Conservation (phyloP, 192 early-diverging fungal species). For the Podochytrium sp. region DNA sequence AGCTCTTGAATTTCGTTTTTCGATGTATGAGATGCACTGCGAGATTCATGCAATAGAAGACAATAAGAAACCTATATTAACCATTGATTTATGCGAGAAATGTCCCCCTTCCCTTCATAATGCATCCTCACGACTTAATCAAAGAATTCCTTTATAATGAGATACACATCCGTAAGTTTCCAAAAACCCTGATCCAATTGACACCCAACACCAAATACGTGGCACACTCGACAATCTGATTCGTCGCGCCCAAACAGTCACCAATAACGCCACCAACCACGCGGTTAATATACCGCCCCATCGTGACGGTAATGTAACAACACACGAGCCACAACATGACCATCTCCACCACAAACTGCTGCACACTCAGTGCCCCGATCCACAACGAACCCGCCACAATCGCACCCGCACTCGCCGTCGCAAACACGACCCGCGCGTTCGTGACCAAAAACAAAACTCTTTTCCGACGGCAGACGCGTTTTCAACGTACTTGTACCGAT, state of each 20-base stretch:
- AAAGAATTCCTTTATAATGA: neutral
- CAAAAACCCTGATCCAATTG: constrained; percentile 23
- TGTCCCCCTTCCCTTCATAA: too few species aligned
- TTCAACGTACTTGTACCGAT: constrained; percentile 37
- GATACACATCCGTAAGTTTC: neutral
- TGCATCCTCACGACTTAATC: too few species aligned
- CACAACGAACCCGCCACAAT: constrained; percentile 16
- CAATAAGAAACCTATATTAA: too few species aligned
- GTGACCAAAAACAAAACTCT: constrained; percentile 39
- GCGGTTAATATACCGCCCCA: constrained; percentile 31
- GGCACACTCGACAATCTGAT: constrained; percentile 37
- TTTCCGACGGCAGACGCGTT: constrained; percentile 36
- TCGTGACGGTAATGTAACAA: constrained; percentile 2
- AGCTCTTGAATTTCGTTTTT: too few species aligned
- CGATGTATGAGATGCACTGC: too few species aligned
- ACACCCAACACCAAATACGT: constrained; percentile 31
- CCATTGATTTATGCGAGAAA: too few species aligned
- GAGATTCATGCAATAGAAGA: too few species aligned
- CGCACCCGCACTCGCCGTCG: constrained; percentile 19
- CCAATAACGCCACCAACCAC: constrained; percentile 42
- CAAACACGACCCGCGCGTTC: constrained; percentile 11
- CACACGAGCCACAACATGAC: constrained; percentile 3
- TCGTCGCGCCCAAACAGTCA: constrained; percentile 39
- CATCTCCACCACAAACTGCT: constrained; percentile 3
- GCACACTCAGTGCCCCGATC: neutral